Conservation (phyloP, 306 rosid genomes). For the Hylodesmum podocarpum region DNA sequence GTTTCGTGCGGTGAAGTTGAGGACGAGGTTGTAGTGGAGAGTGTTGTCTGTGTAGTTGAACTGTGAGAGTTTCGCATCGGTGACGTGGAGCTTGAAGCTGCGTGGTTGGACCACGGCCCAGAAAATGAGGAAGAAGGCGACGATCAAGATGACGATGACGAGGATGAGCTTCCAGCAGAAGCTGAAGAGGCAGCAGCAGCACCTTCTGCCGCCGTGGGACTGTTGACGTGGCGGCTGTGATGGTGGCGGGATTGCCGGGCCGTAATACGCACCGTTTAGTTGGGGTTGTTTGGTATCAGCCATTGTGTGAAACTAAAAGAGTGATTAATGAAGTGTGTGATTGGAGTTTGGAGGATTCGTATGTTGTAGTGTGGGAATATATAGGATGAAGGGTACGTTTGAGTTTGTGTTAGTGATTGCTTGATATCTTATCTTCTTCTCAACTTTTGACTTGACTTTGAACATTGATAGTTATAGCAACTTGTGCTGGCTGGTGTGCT, state of each 20-base stretch:
- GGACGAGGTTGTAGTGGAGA: constrained; percentile 34
- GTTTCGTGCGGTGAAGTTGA: constrained; percentile 50
- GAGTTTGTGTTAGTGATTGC: neutral
- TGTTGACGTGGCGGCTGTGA: neutral
- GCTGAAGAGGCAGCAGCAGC: constrained; percentile 47
- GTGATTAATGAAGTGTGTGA: neutral
- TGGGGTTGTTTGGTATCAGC: neutral
- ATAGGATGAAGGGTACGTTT: neutral
- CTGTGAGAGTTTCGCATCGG: constrained; percentile 55
- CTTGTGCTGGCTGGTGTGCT: neutral
- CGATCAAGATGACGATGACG: constrained; percentile 25
- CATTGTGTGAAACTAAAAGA: neutral
- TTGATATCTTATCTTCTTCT: neutral
- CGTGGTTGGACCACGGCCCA: constrained; percentile 55
- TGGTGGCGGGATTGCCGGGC: constrained; percentile 25
- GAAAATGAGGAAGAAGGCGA: constrained; percentile 42
- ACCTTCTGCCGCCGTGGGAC: neutral
- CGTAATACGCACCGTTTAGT: constrained; percentile 33
- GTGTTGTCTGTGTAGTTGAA: constrained; percentile 44
- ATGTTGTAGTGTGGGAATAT: no score
- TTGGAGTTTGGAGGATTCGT: neutral
- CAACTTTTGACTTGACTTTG: neutral
- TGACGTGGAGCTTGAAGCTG: constrained; percentile 46
- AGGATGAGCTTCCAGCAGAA: constrained; percentile 42
- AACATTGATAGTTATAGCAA: neutral